Conservation (phyloP, 768 basidiomycete species). For the Amanita rimosa region DNA sequence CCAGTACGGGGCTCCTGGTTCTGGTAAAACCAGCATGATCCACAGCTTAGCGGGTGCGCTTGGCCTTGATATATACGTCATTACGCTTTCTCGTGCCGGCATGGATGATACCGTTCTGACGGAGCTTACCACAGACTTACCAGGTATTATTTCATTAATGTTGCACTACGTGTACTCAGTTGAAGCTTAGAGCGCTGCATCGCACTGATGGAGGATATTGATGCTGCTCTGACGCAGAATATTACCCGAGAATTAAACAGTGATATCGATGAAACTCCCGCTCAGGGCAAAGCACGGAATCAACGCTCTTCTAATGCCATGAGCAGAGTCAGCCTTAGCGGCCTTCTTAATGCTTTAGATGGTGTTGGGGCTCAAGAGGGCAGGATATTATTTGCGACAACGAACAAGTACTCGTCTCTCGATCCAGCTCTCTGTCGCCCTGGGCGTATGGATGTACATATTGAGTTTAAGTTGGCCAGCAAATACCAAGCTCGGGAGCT, state of each 20-base stretch:
- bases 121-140: constrained; percentile 41
- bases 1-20: constrained; percentile 60
- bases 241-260: constrained; percentile 26
- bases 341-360: constrained; percentile 70
- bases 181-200: constrained; percentile 40
- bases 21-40: constrained; percentile 63
- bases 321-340: constrained; percentile 50
- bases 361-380: constrained; percentile 75
- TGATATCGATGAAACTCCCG: constrained; percentile 8
- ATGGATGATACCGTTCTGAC: constrained; percentile 46
- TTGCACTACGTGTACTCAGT: constrained; percentile 1
- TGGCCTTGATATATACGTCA: constrained; percentile 51
- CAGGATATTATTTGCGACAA: constrained; percentile 72
- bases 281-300: constrained; percentile 1
- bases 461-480: constrained; percentile 61
- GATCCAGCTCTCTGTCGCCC: constrained; percentile 70
- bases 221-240: constrained; percentile 52
- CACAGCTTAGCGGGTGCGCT: constrained; percentile 63
- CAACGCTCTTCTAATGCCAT: constrained; percentile 10
- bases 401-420: constrained; percentile 59
- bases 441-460: constrained; percentile 71
- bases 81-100: constrained; percentile 44
- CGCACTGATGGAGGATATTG: constrained; percentile 77
- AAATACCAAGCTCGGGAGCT: too few relatives aligned
- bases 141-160: constrained; percentile 22